phyloP scores from a whole-genome alignment of 176 grass and related monocot species.

The Leersia perrieri region DNA sequence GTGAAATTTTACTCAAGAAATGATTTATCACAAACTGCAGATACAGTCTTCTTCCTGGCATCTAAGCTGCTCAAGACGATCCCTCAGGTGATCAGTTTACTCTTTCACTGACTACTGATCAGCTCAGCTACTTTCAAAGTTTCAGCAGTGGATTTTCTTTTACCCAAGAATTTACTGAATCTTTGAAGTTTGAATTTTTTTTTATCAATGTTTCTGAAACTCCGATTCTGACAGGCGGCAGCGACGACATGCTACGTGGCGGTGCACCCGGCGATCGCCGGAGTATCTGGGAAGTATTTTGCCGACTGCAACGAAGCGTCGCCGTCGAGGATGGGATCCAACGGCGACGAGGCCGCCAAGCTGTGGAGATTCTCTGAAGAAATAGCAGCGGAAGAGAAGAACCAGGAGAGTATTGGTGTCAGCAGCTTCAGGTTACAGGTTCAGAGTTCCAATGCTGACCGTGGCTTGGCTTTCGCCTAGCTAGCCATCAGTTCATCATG shows the following conservation, averaged over 20 bases:
- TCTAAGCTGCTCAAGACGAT: constrained; percentile 96
- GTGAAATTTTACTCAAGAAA: background rate
- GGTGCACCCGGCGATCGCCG: constrained; percentile 57
- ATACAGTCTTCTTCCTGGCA: constrained; percentile 74
- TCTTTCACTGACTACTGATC: background rate
- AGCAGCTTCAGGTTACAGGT: constrained; percentile 39
- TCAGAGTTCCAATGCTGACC: constrained; percentile 29
- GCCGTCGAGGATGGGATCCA: constrained; percentile 59
- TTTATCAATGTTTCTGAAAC: background rate
- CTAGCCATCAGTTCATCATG: background rate
- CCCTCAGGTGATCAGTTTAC: constrained; percentile 56
- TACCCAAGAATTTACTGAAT: background rate
- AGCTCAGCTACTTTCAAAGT: background rate
- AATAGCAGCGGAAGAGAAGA: constrained; percentile 42
- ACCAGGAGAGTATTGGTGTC: background rate
- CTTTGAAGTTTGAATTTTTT: background rate
- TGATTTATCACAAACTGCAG: constrained; percentile 28
- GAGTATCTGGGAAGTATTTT: constrained; percentile 82
- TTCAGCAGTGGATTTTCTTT: background rate
- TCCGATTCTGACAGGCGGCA: constrained; percentile 49
- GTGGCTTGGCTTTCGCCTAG: constrained; percentile 37
- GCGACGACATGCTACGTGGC: constrained; percentile 88
- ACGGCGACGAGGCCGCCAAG: constrained; percentile 53
- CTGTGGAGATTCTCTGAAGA: constrained; percentile 76
- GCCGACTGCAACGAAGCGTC: constrained; percentile 91